Evolutionary conservation across 106 monocot genomes (phyloP).

Genomic region (Acorus gramineus): DNA sequence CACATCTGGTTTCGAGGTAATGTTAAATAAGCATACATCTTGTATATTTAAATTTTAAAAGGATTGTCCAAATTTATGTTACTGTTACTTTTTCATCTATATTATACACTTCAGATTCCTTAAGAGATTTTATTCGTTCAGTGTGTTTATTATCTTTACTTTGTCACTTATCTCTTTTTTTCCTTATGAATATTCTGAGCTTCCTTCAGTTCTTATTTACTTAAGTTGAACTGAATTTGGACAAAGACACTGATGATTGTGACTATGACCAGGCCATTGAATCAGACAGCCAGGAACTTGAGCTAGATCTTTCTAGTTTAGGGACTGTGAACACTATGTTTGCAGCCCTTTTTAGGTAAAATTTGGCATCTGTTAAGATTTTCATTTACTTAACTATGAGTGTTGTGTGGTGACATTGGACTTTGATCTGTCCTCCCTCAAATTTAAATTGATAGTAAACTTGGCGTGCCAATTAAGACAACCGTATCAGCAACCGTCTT

Average conservation of each 20-base stretch:
- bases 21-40: neutral
- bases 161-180: no score
- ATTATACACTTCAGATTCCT: neutral
- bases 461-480: slow-evolving; percentile 96
- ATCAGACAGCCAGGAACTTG: slow-evolving; percentile 80
- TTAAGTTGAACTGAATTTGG: neutral
- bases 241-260: neutral
- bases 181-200: neutral
- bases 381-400: no score
- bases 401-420: no score
- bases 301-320: slow-evolving; percentile 91
- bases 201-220: neutral
- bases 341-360: slow-evolving; percentile 96
- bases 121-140: no score
- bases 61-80: neutral
- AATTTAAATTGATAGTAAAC: slow-evolving; percentile 39
- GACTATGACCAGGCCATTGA: slow-evolving; percentile 57
- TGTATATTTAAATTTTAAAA: neutral
- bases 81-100: neutral
- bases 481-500: slow-evolving; percentile 91
- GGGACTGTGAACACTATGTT: slow-evolving; percentile 90
- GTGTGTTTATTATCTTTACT: no score
- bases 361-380: no score
- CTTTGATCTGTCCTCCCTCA: neutral
- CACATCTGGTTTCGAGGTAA: slow-evolving; percentile 81